phyloP scores from a whole-genome alignment of 352 stramenopile species.

The Pythium plurisporium region DNA sequence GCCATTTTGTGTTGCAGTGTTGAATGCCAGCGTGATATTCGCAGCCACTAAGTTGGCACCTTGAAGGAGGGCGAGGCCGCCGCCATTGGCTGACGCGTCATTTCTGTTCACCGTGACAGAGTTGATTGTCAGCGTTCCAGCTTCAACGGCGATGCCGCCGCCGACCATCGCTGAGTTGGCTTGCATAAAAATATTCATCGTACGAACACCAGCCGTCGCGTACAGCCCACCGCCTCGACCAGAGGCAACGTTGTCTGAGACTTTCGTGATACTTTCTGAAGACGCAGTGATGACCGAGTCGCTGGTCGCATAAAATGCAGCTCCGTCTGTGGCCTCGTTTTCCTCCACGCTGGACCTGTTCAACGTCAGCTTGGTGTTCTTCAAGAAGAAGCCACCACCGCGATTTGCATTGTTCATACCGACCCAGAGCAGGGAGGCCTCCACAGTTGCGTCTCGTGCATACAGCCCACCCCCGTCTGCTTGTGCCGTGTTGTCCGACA shows the following conservation, averaged over 20 bases:
- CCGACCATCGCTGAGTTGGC: conserved; percentile 32
- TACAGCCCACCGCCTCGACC: conserved; percentile 15
- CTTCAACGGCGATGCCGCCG: conserved; percentile 28
- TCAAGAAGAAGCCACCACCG: conserved; percentile 14
- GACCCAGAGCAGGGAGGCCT: conserved; percentile 1
- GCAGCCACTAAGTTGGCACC: conserved; percentile 16
- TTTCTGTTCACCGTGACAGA: conserved; percentile 26
- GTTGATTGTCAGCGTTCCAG: conserved; percentile 14
- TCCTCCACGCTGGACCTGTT: background rate
- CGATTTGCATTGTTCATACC: background rate
- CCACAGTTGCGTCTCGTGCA: conserved; percentile 25
- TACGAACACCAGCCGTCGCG: background rate
- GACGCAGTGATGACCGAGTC: background rate
- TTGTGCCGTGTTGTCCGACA: conserved; percentile 5
- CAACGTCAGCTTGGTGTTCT: background rate
- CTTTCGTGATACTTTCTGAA: background rate
- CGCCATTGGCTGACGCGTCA: conserved; percentile 28
- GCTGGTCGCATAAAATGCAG: conserved; percentile 6
- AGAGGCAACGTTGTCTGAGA: conserved; percentile 1
- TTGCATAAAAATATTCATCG: conserved; percentile 1
- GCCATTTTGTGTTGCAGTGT: conserved; percentile 30
- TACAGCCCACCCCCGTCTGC: conserved; percentile 34
- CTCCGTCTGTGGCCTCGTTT: conserved; percentile 8
- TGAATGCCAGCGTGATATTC: conserved; percentile 18
- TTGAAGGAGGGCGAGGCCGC: conserved; percentile 41